Conservation (phyloP, 2,329 filamentous ascomycete species). For the Colletotrichum australisinense region DNA sequence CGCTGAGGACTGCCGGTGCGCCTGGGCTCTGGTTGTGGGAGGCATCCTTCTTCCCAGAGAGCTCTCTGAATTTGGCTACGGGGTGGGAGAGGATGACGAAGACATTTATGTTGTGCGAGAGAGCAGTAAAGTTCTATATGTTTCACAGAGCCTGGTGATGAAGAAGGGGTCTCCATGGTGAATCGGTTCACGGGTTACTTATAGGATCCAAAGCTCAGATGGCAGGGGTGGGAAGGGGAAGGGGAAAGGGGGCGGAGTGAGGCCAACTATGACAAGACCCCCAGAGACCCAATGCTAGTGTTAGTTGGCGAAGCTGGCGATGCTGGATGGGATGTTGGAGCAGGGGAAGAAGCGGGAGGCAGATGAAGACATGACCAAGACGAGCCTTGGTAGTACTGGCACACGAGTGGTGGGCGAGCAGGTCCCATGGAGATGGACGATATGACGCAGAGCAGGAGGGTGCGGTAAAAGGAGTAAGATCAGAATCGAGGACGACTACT, state of each 20-base stretch:
- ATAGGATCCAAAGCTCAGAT: conserved; percentile 14
- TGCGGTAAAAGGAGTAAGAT: neutral
- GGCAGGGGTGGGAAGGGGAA: conserved; percentile 4
- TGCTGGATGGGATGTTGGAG: conserved; percentile 11
- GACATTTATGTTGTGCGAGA: conserved; percentile 16
- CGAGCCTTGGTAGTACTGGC: neutral
- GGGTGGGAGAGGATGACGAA: conserved; percentile 46
- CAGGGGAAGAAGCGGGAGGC: neutral
- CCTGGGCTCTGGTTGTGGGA: conserved; percentile 46
- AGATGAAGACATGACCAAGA: neutral
- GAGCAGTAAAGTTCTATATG: conserved; percentile 21
- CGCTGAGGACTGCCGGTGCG: conserved; percentile 42
- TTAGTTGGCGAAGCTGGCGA: conserved; percentile 18
- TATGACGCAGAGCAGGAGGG: conserved; percentile 4
- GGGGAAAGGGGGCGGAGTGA: conserved; percentile 23
- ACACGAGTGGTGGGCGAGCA: conserved; percentile 19
- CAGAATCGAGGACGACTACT: conserved; percentile 2
- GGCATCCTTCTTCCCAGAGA: conserved; percentile 52
- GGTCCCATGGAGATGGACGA: neutral
- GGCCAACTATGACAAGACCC: conserved; percentile 30
- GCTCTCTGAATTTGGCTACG: conserved; percentile 50
- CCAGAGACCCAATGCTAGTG: conserved; percentile 1
- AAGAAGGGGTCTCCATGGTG: conserved; percentile 25
- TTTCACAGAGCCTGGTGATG: conserved; percentile 10
- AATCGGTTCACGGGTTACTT: conserved; percentile 25